Evolutionary conservation across 148 eudicot species (phyloP).

Genomic region (Dianthus caryophyllus): DNA sequence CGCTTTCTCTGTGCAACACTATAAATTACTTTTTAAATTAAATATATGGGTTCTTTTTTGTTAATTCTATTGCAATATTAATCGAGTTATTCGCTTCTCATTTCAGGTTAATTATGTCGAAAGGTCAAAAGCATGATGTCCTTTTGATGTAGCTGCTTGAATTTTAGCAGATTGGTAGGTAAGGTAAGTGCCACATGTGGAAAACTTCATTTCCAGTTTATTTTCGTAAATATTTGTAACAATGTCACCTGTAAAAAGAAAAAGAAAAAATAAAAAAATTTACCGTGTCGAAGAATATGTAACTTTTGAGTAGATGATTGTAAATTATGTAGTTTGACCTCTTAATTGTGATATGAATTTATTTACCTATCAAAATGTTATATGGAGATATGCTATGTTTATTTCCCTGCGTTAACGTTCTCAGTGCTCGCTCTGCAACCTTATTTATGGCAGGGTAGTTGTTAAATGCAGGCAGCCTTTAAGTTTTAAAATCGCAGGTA

Average conservation of each 20-base stretch:
- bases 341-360: constrained; percentile 5
- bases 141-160: constrained; percentile 19
- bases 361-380: no score
- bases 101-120: constrained; percentile 23
- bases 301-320: constrained; percentile 23
- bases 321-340: constrained; percentile 24
- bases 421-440: no score
- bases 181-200: constrained; percentile 14
- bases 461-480: no score
- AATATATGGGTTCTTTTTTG: no score
- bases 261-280: no score
- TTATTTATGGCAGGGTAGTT: no score
- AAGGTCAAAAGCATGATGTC: constrained; percentile 17
- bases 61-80: not conserved
- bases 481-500: no score
- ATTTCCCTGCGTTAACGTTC: no score
- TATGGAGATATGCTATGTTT: no score
- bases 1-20: not conserved
- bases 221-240: constrained; percentile 12
- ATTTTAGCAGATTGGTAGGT: constrained; percentile 24
- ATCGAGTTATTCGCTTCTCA: not conserved
- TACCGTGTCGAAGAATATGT: constrained; percentile 17
- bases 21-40: not conserved
- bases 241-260: constrained; percentile 14
- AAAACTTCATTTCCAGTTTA: constrained; percentile 17